Percentiles rank a stretch among this genome's conserved stretches.
Conservation (phyloP, 768 basidiomycete species). For the Termitomyces sp. region DNA sequence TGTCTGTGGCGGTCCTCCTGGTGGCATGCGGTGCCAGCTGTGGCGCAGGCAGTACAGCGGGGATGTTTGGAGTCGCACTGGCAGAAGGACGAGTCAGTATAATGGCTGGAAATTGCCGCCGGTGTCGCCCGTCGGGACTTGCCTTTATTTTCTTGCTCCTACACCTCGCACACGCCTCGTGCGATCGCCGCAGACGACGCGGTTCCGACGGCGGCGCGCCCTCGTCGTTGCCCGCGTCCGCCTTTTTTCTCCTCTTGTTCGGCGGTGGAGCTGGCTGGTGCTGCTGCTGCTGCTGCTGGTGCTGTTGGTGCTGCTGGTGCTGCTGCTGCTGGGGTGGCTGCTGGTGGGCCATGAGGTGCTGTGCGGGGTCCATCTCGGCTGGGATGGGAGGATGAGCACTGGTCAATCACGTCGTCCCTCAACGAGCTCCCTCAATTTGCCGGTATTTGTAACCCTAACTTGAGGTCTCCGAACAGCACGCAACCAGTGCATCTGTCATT, state of each 20-base stretch:
- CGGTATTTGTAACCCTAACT: slow-evolving; percentile 26
- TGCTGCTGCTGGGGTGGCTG: slow-evolving; percentile 24
- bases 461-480: slow-evolving; percentile 15
- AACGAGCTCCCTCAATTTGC: slow-evolving; percentile 30
- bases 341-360: slow-evolving; percentile 42
- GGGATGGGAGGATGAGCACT: slow-evolving; percentile 33
- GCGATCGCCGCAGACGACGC: slow-evolving; percentile 78
- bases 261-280: slow-evolving; percentile 20
- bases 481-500: background rate
- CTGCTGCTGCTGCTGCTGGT: slow-evolving; percentile 18
- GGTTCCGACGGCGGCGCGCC: slow-evolving; percentile 57
- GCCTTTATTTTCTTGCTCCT: slow-evolving; percentile 97
- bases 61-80: slow-evolving; percentile 93
- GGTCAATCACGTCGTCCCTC: slow-evolving; percentile 16
- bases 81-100: slow-evolving; percentile 23
- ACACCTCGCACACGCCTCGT: slow-evolving; percentile 90
- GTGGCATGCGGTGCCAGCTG: slow-evolving; percentile 73
- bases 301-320: slow-evolving; percentile 13
- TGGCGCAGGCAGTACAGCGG: slow-evolving; percentile 78
- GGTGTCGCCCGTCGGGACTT: slow-evolving; percentile 63
- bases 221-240: slow-evolving; percentile 52
- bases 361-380: slow-evolving; percentile 61
- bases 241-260: slow-evolving; percentile 54
- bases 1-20: slow-evolving; percentile 88
- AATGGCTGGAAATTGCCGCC: slow-evolving; percentile 75